These are phyloP conservation scores for Fonsecaea nubica DNA, from an alignment of 2,329 filamentous ascomycete genomes.

Conservation along the genomic window DNA sequence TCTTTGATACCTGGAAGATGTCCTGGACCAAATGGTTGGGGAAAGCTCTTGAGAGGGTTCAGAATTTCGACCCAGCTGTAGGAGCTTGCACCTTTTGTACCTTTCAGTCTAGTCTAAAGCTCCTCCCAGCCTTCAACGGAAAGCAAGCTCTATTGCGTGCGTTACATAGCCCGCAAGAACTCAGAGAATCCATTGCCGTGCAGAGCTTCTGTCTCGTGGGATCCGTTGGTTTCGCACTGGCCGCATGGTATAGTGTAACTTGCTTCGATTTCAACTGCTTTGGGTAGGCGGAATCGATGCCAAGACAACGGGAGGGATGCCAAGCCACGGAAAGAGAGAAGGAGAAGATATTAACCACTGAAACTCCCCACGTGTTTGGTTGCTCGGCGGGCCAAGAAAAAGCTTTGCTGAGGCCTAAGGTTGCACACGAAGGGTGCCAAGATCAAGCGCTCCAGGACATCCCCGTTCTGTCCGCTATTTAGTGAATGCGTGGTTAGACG, in stretches of 20 bases:
- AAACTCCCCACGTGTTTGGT: constrained; percentile 29
- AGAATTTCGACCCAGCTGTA: constrained; percentile 6
- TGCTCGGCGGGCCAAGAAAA: background rate
- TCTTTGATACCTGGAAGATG: background rate
- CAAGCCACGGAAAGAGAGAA: constrained; percentile 18
- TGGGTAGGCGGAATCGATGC: constrained; percentile 26
- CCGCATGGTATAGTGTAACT: constrained; percentile 8
- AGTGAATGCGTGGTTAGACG: constrained; percentile 9
- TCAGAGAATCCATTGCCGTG: background rate
- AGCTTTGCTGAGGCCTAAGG: background rate
- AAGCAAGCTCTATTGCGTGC: constrained; percentile 6
- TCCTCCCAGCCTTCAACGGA: background rate
- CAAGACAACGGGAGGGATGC: constrained; percentile 22
- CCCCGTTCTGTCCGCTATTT: background rate
- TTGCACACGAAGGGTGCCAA: constrained; percentile 13
- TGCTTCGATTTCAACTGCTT: constrained; percentile 15
- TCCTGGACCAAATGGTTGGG: constrained; percentile 2
- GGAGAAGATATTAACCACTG: constrained; percentile 25
- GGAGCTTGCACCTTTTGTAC: constrained; percentile 27
- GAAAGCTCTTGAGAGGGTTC: constrained; percentile 9
- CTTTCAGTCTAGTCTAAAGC: constrained; percentile 4
- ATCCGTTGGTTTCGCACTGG: constrained; percentile 18
- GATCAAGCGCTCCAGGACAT: background rate
- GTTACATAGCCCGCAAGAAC: background rate
- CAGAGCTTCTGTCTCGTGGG: constrained; percentile 16